Evolutionary conservation across 192 early-diverging fungal genomes (phyloP), one percentile per base, ranked within the genome.

Genomic region (Backusella tarrabulga): DNA sequence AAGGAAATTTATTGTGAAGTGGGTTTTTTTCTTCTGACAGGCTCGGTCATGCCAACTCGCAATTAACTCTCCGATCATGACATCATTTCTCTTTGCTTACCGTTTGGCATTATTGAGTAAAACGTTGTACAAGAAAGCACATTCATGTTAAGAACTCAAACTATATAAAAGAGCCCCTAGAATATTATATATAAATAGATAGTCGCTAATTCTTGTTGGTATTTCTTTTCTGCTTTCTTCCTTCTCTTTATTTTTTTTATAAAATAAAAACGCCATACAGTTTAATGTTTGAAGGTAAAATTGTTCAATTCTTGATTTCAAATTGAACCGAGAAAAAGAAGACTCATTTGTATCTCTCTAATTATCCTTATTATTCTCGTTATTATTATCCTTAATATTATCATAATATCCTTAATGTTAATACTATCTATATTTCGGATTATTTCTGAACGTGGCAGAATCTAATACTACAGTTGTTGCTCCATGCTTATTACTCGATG

Each of bases 261-360:
- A 17, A 17, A 44, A 17, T n/a, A 50, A 50, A 50, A 19, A 50
- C 4, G 4, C 5, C 5, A 6, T 17, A 50, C 17, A 19, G 19
- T 50, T 50, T 50, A 50, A 56, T 56, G 54, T 56, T 56, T 56
- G 21, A 56, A 56, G 54, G 54, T 56, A 56, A 56, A 56, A 56
- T 60, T 60, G 7, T 26, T 12, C 21, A 26, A 60, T 60, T 60
- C 54, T 26, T 60, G 3, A 60, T 60, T 60, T 60, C 54, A 60
- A 60, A 60, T 60, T 60, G 21, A 60, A 60, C 54, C 54, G 54
- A 60, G 54, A 60, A 26, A 63, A 63, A 63, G 26, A 63, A 63
- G 23, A 29, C 56, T 12, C 8, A 63, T 0, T 29, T 63, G 46
- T 4, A 4, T 44, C 46, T n/a, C 46, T 50, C 46, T n/a, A 50